These are phyloP conservation scores for Kodamaea fukazawae DNA, from an alignment of 805 yeast genomes.

Conservation along the genomic window DNA sequence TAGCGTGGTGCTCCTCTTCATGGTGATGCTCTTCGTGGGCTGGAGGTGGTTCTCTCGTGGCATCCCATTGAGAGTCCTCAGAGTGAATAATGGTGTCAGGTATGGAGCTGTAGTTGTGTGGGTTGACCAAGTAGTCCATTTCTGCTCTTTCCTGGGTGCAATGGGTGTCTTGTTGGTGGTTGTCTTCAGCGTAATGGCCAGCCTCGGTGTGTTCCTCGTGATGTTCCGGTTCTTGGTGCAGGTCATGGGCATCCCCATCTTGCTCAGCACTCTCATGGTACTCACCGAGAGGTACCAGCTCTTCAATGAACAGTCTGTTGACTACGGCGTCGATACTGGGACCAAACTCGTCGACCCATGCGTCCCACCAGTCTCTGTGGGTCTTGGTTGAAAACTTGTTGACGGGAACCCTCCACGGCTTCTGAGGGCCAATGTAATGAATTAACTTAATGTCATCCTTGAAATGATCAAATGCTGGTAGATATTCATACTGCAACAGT, in stretches of 20 bases:
- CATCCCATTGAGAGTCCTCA: conserved; percentile 41
- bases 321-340: conserved; percentile 21
- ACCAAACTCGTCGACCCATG: conserved; percentile 33
- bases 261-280: conserved; percentile 2
- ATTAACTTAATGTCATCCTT: conserved; percentile 44
- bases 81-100: conserved; percentile 10
- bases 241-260: conserved; percentile 3
- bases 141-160: conserved; percentile 6
- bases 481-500: conserved; percentile 60
- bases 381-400: conserved; percentile 10
- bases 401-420: conserved; percentile 49
- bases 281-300: not conserved
- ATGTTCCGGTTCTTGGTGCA: conserved; percentile 1
- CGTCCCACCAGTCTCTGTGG: conserved; percentile 39
- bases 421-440: conserved; percentile 65
- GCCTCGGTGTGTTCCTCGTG: conserved; percentile 1
- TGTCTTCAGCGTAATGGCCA: not conserved
- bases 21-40: conserved; percentile 1
- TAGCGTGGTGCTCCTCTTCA: not conserved
- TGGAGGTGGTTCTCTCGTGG: conserved; percentile 45
- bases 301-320: not conserved
- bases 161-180: conserved; percentile 1
- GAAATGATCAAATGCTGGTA: conserved; percentile 65
- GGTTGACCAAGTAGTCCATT: conserved; percentile 26
- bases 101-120: conserved; percentile 27